A percentile compares a stretch with the other conserved stretches of the same genome.
phyloP scores from a whole-genome alignment of 306 rosid species.

The Glycine tomentella region DNA sequence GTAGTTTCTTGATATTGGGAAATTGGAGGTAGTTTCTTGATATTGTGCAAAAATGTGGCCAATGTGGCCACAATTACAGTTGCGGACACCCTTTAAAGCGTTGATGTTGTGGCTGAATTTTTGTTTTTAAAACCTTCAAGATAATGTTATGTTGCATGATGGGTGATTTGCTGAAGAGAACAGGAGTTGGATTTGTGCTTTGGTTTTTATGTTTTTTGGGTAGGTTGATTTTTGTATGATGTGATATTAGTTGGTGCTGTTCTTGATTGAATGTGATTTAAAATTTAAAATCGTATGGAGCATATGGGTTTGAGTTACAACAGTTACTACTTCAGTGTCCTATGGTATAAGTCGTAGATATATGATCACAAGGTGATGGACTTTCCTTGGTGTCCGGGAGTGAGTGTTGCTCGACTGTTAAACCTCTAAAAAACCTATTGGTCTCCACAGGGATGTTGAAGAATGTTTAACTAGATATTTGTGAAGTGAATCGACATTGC shows the following conservation, averaged over 20 bases:
- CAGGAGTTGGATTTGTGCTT: neutral
- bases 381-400: constrained; percentile 55
- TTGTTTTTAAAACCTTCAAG: neutral
- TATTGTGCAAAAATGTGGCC: no score
- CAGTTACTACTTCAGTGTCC: constrained; percentile 54
- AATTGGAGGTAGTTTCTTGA: no score
- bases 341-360: constrained; percentile 61
- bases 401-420: constrained; percentile 52
- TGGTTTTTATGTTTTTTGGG: neutral
- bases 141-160: neutral
- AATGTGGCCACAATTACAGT: neutral
- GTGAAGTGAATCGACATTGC: no score
- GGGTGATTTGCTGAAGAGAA: constrained; percentile 20
- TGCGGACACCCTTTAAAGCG: neutral
- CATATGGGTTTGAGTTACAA: constrained; percentile 42
- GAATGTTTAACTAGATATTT: constrained; percentile 52
- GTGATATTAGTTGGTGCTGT: neutral
- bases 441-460: constrained; percentile 55
- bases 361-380: constrained; percentile 60
- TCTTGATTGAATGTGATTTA: neutral
- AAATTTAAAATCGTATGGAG: neutral
- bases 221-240: neutral
- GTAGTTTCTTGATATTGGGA: neutral
- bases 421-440: constrained; percentile 54
- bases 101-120: neutral